phyloP scores from a whole-genome alignment of 257 asterid species.

The Henckelia pumila region DNA sequence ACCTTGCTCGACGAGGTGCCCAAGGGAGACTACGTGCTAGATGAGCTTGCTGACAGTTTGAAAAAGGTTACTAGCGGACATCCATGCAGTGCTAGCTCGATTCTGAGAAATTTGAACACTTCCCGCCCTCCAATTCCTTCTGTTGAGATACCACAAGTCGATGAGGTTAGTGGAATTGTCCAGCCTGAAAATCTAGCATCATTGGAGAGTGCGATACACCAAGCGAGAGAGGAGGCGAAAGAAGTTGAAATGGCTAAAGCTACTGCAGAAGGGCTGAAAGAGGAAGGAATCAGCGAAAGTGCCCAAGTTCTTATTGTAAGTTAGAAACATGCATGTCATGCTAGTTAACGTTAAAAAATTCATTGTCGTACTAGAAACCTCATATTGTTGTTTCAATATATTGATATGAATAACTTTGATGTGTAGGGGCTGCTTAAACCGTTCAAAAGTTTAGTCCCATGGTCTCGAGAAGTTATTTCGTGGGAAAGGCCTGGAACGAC shows the following conservation, averaged over 20 bases:
- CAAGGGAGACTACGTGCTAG: slow-evolving; percentile 75
- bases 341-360: no score
- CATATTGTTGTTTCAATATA: no score
- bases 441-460: slow-evolving; percentile 31
- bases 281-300: slow-evolving; percentile 74
- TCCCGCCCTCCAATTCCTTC: slow-evolving; percentile 35
- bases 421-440: slow-evolving; percentile 64
- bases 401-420: slow-evolving; percentile 18
- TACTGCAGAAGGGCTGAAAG: slow-evolving; percentile 54
- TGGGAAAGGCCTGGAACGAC: slow-evolving; percentile 70
- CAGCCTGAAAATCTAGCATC: slow-evolving; percentile 47
- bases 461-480: slow-evolving; percentile 34
- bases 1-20: slow-evolving; percentile 70
- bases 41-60: slow-evolving; percentile 60
- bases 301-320: slow-evolving; percentile 77
- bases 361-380: no score
- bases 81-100: slow-evolving; percentile 76
- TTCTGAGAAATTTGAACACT: slow-evolving; percentile 67
- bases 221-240: slow-evolving; percentile 65
- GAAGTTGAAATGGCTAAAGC: slow-evolving; percentile 62
- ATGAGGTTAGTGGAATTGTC: slow-evolving; percentile 22
- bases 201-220: slow-evolving; percentile 57
- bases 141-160: slow-evolving; percentile 23
- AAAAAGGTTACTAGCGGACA: slow-evolving; percentile 41
- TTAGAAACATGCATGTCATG: no score